A percentile compares a stretch with the other conserved stretches of the same genome.
phyloP scores from a whole-genome alignment of 2,329 filamentous ascomycete genomes.

The Corniculantispora saksenae region DNA sequence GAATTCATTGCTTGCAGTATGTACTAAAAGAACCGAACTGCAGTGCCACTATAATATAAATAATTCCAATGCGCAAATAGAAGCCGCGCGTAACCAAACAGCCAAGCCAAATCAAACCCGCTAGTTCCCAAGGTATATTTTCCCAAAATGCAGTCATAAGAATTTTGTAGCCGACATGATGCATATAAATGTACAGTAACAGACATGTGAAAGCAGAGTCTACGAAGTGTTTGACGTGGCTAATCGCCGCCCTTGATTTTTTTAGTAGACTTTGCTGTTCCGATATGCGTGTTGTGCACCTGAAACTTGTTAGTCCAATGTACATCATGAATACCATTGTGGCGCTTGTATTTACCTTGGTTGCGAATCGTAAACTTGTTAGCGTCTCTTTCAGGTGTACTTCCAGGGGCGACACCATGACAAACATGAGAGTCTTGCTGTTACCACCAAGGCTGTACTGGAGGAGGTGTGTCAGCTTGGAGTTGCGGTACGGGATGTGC shows the following conservation, averaged over 20 bases:
- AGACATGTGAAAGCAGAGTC: background rate
- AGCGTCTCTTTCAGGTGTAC: constrained; percentile 97
- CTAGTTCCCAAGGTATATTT: constrained; percentile 19
- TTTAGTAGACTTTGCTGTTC: constrained; percentile 77
- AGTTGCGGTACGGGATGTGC: constrained; percentile 95
- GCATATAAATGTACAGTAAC: constrained; percentile 3
- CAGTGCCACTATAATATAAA: too few species aligned
- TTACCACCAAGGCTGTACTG: constrained; percentile 98
- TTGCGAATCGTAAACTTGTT: constrained; percentile 89
- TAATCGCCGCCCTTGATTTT: constrained; percentile 51
- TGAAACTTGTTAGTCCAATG: constrained; percentile 37
- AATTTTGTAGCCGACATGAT: background rate
- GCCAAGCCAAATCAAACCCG: background rate
- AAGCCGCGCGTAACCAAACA: background rate
- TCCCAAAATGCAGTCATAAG: constrained; percentile 5
- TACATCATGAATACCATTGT: too few species aligned
- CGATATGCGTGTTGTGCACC: constrained; percentile 89
- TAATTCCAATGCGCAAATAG: background rate
- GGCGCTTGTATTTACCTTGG: constrained; percentile 96
- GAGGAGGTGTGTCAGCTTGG: constrained; percentile 92
- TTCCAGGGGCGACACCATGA: constrained; percentile 98
- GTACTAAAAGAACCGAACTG: too few species aligned
- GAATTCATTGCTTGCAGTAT: too few species aligned
- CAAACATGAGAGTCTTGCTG: constrained; percentile 95
- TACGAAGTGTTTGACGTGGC: background rate